Base-by-base conservation (phyloP, 129 eudicot species). In the Lactuca sativa region DNA sequence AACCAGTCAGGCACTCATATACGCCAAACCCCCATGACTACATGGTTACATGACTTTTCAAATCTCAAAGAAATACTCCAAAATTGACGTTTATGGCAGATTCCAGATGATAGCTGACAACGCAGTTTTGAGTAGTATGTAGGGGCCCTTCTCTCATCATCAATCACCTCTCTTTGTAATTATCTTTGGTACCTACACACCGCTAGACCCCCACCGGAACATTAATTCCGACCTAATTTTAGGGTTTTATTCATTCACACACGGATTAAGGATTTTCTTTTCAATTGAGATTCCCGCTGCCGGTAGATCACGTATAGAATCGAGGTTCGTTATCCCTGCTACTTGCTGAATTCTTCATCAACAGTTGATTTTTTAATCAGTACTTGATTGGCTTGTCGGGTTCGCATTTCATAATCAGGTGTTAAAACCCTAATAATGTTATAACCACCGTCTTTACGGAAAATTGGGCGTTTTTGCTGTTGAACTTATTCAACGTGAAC, bases 51-150 rank as follows among this genome's bases (percentile, higher is more conserved):
- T 9, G 15, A 18, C 15, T 9, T 17, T 1, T 34, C 32, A 25
- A 25, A 25, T 54, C 62, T 55, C 73, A 16, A 3, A 12, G 5
- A 62, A 7, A 52, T 34, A 18, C n/a, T 21, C 21, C 49, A 38
- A 72, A n/a, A 43, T 55, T 54, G 64, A 63, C 36, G 57, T 73
- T 64, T 43, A 56, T 48, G 58, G 66, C 49, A 56, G 8, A 56
- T 37, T 49, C 76, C 69, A 60, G 69, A 72, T 51, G 69, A 72
- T 76, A 37, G 48, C 63, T 68, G 74, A 76, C 74, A 59, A 9
- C 80, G 13, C 65, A 30, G 30, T 31, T 47, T 76, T 61, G 32
- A 40, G 30, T 66, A 54, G 30, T 76, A 76, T 60, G 81, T 76
- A 55, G 80, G 74, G 80, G 69, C 63, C 74, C 69, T 41, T 32